phyloP scores from a whole-genome alignment of 108 stramenopile genomes.

The Nitzschia inconspicua region DNA sequence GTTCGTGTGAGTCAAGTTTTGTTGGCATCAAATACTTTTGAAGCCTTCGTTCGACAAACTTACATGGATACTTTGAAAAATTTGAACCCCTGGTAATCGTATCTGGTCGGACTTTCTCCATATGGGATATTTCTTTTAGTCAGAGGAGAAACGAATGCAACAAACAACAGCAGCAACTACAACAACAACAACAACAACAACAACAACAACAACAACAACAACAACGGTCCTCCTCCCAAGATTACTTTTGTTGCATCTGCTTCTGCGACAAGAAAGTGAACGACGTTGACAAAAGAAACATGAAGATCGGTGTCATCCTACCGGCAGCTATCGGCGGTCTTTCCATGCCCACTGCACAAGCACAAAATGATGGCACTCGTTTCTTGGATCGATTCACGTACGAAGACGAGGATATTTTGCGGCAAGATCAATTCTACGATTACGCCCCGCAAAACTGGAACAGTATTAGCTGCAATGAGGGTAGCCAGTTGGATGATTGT shows the following conservation, averaged over 20 bases:
- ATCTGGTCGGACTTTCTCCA: not conserved
- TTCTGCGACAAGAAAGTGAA: too few relatives aligned
- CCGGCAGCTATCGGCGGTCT: not conserved
- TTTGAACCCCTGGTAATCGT: too few relatives aligned
- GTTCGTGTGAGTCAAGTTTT: not conserved
- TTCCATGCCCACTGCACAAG: too few relatives aligned
- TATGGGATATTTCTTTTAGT: not conserved
- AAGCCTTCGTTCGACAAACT: too few relatives aligned
- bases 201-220: not conserved
- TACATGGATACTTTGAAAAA: too few relatives aligned
- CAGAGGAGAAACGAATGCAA: conserved; percentile 1
- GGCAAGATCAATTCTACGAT: conserved; percentile 11
- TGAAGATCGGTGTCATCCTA: too few relatives aligned
- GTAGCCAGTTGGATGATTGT: conserved; percentile 6
- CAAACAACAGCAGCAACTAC: too few relatives aligned
- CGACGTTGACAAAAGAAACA: too few relatives aligned
- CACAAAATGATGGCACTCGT: not conserved
- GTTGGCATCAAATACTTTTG: not conserved
- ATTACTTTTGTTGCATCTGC: too few relatives aligned
- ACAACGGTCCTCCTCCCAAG: too few relatives aligned
- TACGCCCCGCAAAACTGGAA: conserved; percentile 14
- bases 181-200: not conserved
- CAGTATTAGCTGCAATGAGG: conserved; percentile 11
- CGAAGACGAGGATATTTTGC: not conserved
- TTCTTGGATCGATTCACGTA: conserved; percentile 17